Evolutionary conservation across 768 basidiomycete genomes (phyloP).

Genomic region (Clitopilus passeckerianus): DNA sequence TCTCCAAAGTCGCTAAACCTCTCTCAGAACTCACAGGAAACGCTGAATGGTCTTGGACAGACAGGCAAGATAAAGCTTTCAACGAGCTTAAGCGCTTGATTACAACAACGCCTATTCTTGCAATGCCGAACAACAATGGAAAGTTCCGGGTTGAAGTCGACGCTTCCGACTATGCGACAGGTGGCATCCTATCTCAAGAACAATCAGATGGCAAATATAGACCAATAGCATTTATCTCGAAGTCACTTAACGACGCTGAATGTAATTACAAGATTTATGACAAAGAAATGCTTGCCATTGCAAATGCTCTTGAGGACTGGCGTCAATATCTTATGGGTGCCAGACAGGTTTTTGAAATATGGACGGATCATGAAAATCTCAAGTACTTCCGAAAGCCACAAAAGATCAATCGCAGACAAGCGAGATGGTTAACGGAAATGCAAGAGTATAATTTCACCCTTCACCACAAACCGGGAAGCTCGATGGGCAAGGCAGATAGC

Average conservation of each 20-base stretch:
- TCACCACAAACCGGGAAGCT: background rate
- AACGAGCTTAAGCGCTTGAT: constrained; percentile 17
- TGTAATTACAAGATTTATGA: constrained; percentile 42
- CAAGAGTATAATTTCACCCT: background rate
- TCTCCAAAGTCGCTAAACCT: constrained; percentile 18
- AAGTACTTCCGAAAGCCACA: constrained; percentile 7
- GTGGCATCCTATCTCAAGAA: constrained; percentile 19
- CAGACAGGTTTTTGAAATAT: background rate
- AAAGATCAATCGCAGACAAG: constrained; percentile 21
- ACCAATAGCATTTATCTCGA: constrained; percentile 34
- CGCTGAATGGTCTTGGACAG: constrained; percentile 15
- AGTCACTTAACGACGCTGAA: constrained; percentile 25
- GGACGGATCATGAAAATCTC: constrained; percentile 17
- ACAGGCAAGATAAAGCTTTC: constrained; percentile 16
- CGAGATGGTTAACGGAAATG: background rate
- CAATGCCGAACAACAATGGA: constrained; percentile 6
- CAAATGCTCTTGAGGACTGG: constrained; percentile 26
- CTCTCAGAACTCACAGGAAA: constrained; percentile 16
- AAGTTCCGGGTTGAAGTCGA: constrained; percentile 18
- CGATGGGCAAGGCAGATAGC: constrained; percentile 2
- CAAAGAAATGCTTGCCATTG: constrained; percentile 43
- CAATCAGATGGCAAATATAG: constrained; percentile 18
- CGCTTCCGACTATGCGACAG: constrained; percentile 15
- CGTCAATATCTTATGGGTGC: constrained; percentile 6
- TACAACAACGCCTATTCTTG: constrained; percentile 19